Evolutionary conservation across 1,139 yeast genomes (phyloP).

Genomic region (Suhomyces wounanorum): DNA sequence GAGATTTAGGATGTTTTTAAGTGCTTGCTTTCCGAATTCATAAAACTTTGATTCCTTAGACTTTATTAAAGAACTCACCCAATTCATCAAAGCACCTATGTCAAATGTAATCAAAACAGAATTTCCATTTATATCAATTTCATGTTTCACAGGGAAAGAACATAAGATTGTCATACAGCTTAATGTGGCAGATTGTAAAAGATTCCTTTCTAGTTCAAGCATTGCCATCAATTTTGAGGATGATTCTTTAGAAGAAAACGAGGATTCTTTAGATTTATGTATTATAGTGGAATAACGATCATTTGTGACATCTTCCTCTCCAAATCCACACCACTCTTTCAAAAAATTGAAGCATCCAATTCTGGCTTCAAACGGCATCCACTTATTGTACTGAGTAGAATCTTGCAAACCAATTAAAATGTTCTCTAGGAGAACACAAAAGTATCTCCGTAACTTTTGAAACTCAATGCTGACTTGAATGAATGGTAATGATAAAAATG

Average conservation of each 20-base stretch:
- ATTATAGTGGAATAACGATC: constrained; percentile 71
- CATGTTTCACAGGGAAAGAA: constrained; percentile 60
- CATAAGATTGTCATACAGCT: constrained; percentile 86
- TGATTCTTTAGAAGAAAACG: constrained; percentile 29
- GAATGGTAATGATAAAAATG: constrained; percentile 56
- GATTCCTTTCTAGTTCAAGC: constrained; percentile 77
- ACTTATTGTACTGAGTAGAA: constrained; percentile 43
- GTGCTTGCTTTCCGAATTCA: constrained; percentile 70
- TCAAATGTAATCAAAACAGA: constrained; percentile 66
- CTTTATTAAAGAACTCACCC: constrained; percentile 74
- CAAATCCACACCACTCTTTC: constrained; percentile 95
- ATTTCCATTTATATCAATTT: constrained; percentile 46
- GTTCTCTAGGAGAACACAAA: constrained; percentile 74
- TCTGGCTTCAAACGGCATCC: constrained; percentile 85
- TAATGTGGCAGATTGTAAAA: constrained; percentile 69
- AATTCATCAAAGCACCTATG: constrained; percentile 62
- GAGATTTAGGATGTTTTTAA: constrained; percentile 61
- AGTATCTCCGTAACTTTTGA: constrained; percentile 77
- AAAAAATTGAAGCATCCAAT: constrained; percentile 78
- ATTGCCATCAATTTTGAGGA: constrained; percentile 53
- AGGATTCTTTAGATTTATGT: constrained; percentile 50
- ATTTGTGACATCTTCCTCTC: constrained; percentile 61
- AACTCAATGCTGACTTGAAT: constrained; percentile 71
- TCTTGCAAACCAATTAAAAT: constrained; percentile 56
- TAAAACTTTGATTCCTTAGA: constrained; percentile 62